Percentiles rank a stretch among this genome's conserved stretches.
Conservation (phyloP, 2,329 filamentous ascomycete genomes). For the Lachnellula occidentalis region DNA sequence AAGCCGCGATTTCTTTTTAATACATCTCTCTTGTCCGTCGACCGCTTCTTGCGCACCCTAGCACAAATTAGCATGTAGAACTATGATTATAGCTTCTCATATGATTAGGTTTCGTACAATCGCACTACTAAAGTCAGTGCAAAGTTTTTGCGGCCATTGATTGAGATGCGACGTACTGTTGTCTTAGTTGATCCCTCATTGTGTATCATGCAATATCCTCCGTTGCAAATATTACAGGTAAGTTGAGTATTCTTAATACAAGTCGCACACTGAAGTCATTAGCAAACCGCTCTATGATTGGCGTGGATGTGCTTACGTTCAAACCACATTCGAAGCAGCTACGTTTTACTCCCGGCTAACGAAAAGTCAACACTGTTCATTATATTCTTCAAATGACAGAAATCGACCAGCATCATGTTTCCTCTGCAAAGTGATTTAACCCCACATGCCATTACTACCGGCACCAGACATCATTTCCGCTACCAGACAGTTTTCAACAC, state of each 20-base stretch:
- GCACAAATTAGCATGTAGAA: conserved; percentile 9
- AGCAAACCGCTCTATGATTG: conserved; percentile 8
- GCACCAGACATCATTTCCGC: conserved; percentile 46
- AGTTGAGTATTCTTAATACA: conserved; percentile 71
- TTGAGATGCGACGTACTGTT: conserved; percentile 27
- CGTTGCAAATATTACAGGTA: conserved; percentile 65
- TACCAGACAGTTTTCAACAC: conserved; percentile 47
- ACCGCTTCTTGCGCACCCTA: conserved; percentile 25
- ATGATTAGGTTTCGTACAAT: conserved; percentile 26
- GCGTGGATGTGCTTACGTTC: conserved; percentile 50
- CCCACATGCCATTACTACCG: conserved; percentile 54
- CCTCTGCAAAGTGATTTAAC: conserved; percentile 36
- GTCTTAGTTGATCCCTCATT: conserved; percentile 74
- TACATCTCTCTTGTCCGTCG: conserved; percentile 26
- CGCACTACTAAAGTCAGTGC: conserved; percentile 29
- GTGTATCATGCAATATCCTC: conserved; percentile 78
- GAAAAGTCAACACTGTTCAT: conserved; percentile 24
- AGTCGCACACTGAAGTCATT: conserved; percentile 55
- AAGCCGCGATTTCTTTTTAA: conserved; percentile 4
- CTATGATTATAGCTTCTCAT: background rate
- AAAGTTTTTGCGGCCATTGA: conserved; percentile 25
- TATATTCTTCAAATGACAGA: conserved; percentile 20
- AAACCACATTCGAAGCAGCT: conserved; percentile 85
- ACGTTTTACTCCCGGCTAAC: conserved; percentile 46
- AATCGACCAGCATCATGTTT: conserved; percentile 25